These are phyloP conservation scores for Penicillium dipodomyicola DNA, from an alignment of 495 filamentous ascomycete species.

Conservation along the genomic window DNA sequence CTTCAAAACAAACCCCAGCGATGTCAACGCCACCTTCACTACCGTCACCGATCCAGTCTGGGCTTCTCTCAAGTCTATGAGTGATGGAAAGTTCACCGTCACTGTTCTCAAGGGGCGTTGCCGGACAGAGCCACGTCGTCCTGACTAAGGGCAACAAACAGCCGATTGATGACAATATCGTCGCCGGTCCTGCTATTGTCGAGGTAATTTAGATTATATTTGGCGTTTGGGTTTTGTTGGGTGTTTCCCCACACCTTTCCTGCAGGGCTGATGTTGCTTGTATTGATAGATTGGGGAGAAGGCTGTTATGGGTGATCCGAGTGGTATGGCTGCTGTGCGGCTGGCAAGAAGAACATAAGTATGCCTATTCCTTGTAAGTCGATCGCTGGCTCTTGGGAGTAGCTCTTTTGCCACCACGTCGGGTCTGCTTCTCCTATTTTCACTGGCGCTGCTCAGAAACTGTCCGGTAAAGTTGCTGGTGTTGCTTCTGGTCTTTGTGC, in stretches of 20 bases:
- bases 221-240: slow-evolving; percentile 15
- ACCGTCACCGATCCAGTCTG: slow-evolving; percentile 41
- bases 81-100: slow-evolving; percentile 32
- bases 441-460: slow-evolving; percentile 3
- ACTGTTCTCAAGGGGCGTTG: slow-evolving; percentile 33
- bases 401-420: slow-evolving; percentile 7
- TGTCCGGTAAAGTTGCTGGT: slow-evolving; percentile 6
- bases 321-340: slow-evolving; percentile 8
- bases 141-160: slow-evolving; percentile 28
- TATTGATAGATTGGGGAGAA: slow-evolving; percentile 13
- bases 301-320: neutral
- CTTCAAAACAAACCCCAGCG: slow-evolving; percentile 7
- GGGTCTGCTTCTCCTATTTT: slow-evolving; percentile 9
- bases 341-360: slow-evolving; percentile 9
- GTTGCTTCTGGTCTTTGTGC: slow-evolving; percentile 4
- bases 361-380: slow-evolving; percentile 6
- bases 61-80: slow-evolving; percentile 22
- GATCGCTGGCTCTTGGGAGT: slow-evolving; percentile 9
- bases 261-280: slow-evolving; percentile 11
- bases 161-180: slow-evolving; percentile 29
- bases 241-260: slow-evolving; percentile 7
- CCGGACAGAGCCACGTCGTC: slow-evolving; percentile 41
- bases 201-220: slow-evolving; percentile 26
- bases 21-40: slow-evolving; percentile 34
- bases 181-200: slow-evolving; percentile 38